Evolutionary conservation across 208 protist genomes (phyloP).

Genomic region (Phytomonas serpens): DNA sequence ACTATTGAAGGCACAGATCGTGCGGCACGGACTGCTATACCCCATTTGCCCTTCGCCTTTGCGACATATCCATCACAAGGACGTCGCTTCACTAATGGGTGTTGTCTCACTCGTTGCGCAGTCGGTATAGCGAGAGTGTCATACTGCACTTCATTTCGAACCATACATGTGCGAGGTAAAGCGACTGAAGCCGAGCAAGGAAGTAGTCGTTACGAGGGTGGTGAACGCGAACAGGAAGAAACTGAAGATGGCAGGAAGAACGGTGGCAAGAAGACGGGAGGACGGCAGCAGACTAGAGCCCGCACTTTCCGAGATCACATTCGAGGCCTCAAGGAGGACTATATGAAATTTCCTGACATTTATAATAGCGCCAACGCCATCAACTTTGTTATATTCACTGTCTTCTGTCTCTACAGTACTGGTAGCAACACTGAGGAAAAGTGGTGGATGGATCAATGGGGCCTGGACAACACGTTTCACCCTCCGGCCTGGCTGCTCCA

Average conservation of each 20-base stretch:
- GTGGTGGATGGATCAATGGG: constrained; percentile 80
- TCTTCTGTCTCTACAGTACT: constrained; percentile 87
- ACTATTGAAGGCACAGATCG: neutral
- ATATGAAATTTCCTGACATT: constrained; percentile 73
- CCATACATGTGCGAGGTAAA: constrained; percentile 4
- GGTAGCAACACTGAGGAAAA: constrained; percentile 71
- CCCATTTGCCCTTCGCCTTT: neutral
- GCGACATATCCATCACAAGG: neutral
- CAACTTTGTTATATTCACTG: constrained; percentile 84
- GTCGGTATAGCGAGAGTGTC: neutral
- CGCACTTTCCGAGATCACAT: constrained; percentile 47
- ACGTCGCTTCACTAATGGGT: neutral
- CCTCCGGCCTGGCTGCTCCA: constrained; percentile 77
- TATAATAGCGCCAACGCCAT: constrained; percentile 88
- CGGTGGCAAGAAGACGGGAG: constrained; percentile 16
- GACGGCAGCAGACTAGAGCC: constrained; percentile 13
- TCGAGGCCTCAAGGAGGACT: constrained; percentile 58
- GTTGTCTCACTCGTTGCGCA: neutral
- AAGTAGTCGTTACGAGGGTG: neutral
- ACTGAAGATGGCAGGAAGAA: constrained; percentile 8
- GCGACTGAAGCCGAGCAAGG: neutral
- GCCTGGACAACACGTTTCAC: constrained; percentile 56
- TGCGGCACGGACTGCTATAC: neutral
- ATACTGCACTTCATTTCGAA: neutral
- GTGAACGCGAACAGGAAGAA: constrained; percentile 10